phyloP scores from a whole-genome alignment of 106 monocot genomes.

The Dioscorea zingiberensis region DNA sequence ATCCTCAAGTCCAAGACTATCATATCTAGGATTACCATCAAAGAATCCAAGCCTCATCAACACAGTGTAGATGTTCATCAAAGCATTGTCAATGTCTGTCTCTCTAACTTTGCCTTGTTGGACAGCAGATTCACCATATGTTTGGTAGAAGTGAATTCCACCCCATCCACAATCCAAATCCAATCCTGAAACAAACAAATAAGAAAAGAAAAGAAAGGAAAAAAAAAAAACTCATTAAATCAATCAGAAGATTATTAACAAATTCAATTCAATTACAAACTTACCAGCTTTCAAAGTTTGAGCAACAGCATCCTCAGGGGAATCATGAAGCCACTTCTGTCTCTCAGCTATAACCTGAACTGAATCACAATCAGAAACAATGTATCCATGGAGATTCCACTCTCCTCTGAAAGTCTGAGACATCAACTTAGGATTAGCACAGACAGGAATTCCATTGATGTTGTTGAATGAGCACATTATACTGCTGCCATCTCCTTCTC shows the following conservation, averaged over 20 bases:
- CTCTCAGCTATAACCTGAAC: not conserved
- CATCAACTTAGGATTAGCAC: too few relatives aligned
- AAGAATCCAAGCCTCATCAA: slow-evolving; percentile 1
- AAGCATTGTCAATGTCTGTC: slow-evolving; percentile 3
- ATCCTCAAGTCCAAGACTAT: not conserved
- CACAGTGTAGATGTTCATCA: slow-evolving; percentile 1
- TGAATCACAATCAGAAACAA: slow-evolving; percentile 12
- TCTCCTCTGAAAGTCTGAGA: too few relatives aligned
- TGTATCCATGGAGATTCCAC: not conserved
- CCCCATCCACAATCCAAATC: slow-evolving; percentile 7
- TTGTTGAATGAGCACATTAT: too few relatives aligned
- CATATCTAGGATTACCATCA: slow-evolving; percentile 4
- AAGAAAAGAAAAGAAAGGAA: not conserved
- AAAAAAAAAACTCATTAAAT: not conserved
- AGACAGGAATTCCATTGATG: too few relatives aligned
- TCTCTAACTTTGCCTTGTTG: not conserved
- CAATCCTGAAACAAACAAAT: not conserved
- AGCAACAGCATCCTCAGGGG: slow-evolving; percentile 12
- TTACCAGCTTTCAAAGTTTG: slow-evolving; percentile 1
- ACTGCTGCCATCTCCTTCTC: too few relatives aligned
- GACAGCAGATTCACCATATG: not conserved
- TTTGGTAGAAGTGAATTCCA: not conserved
- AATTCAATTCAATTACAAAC: not conserved
- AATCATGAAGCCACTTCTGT: not conserved
- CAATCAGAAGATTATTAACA: not conserved